phyloP scores from a whole-genome alignment of 2,329 filamentous ascomycete species.

The Aspergillus sp. region DNA sequence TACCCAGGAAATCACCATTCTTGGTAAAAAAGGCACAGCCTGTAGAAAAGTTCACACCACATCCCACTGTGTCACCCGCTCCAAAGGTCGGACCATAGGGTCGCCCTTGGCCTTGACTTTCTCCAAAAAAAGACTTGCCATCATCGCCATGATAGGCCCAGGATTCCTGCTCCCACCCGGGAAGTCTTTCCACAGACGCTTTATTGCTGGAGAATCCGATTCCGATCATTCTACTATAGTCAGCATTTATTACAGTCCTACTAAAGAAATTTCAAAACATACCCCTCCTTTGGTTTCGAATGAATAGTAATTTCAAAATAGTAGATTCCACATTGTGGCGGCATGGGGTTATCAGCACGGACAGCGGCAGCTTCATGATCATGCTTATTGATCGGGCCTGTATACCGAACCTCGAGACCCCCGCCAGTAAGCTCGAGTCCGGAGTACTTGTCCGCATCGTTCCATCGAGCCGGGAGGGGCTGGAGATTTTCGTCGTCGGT shows the following conservation, averaged over 20 bases:
- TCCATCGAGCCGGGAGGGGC: slow-evolving; percentile 79
- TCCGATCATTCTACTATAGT: slow-evolving; percentile 36
- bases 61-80: slow-evolving; percentile 57
- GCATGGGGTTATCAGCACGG: slow-evolving; percentile 80
- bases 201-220: slow-evolving; percentile 59
- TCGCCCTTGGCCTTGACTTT: slow-evolving; percentile 50
- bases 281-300: slow-evolving; percentile 65
- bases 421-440: slow-evolving; percentile 70
- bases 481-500: slow-evolving; percentile 58
- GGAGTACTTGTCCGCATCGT: slow-evolving; percentile 66
- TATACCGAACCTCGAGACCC: slow-evolving; percentile 66
- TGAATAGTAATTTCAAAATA: slow-evolving; percentile 77
- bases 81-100: slow-evolving; percentile 58
- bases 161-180: slow-evolving; percentile 62
- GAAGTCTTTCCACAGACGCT: slow-evolving; percentile 56
- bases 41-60: slow-evolving; percentile 61
- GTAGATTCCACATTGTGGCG: slow-evolving; percentile 84
- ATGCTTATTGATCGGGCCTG: slow-evolving; percentile 51
- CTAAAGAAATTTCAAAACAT: slow-evolving; percentile 21
- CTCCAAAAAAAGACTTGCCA: slow-evolving; percentile 58
- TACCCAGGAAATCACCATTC: slow-evolving; percentile 57
- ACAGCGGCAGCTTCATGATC: slow-evolving; percentile 77
- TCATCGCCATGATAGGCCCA: slow-evolving; percentile 66
- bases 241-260: background rate
- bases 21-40: slow-evolving; percentile 62